Base-by-base conservation (phyloP, 495 filamentous ascomycete species). In the Pseudotulostoma volvatum region DNA sequence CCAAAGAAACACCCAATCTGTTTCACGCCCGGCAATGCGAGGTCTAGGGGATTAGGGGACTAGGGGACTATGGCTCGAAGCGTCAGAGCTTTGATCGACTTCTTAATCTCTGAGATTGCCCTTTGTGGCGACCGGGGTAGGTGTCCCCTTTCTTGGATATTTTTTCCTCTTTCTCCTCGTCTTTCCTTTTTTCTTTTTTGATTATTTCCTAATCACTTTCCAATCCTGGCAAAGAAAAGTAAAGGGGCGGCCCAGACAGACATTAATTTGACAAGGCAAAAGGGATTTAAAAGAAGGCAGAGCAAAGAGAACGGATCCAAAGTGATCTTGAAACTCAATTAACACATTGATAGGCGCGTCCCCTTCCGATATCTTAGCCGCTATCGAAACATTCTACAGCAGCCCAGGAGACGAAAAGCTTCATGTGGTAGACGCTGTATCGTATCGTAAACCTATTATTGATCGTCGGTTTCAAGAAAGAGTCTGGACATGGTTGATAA, bases 71-170 rank as follows among this genome's bases (percentile, higher is more conserved):
- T 87, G 83, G 71, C 63, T 38, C 63, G 56, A 36, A 71, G 71
- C 42, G 58, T 82, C 38, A 78, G 84, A 54, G 73, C 73, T 41
- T 57, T 90, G 55, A 74, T 86, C 34, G 69, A 79, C 45, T 75
- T 72, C 50, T 57, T 87, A 34, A 57, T 88, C 33, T 67, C 70
- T 14, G 78, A 81, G 62, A 77, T 88, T 51, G 79, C 81, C 25
- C 61, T 77, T 31, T 63, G 61, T 37, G 81, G 82, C 20, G 68
- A 70, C 42, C 64, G 70, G 62, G 82, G 82, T 87, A 56, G 59
- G 80, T 71, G 36, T 45, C 18, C 14, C 31, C 33, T 34, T 35
- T 42, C 17, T 41, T 15, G 11, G 9, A 21, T 39, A 34, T 41
- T 39, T 49, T 43, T 47, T 40, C 17, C 43, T 31, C 39, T 42